Percentiles rank a stretch among this genome's conserved stretches.
These are phyloP conservation scores for Apiospora arundinis DNA, from an alignment of 2,329 filamentous ascomycete species.

Conservation along the genomic window DNA sequence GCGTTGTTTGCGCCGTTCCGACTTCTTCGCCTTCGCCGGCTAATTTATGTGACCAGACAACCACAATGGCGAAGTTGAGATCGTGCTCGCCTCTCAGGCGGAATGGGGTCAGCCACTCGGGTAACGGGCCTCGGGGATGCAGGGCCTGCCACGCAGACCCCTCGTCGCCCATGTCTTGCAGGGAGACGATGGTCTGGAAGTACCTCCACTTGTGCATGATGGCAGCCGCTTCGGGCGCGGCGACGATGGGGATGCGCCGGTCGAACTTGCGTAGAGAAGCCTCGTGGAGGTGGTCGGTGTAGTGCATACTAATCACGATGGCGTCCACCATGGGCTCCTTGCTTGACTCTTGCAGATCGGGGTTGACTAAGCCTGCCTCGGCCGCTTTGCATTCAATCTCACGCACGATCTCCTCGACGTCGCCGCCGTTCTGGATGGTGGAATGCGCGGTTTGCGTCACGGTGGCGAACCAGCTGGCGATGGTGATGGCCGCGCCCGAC, in stretches of 20 bases:
- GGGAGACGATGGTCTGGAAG: conserved; percentile 25
- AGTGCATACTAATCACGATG: conserved; percentile 25
- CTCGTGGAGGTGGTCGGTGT: conserved; percentile 27
- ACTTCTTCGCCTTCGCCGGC: neutral
- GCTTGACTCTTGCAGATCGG: too few species aligned
- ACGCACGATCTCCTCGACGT: conserved; percentile 26
- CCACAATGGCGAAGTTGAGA: conserved; percentile 15
- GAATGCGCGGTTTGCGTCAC: conserved; percentile 21
- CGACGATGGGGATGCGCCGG: conserved; percentile 27
- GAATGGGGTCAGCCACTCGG: conserved; percentile 27
- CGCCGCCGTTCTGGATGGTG: conserved; percentile 23
- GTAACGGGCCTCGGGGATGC: conserved; percentile 25
- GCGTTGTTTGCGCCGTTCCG: too few species aligned
- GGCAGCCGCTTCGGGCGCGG: conserved; percentile 21
- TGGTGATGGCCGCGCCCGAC: conserved; percentile 26
- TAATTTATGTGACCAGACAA: conserved; percentile 10
- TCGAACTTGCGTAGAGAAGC: conserved; percentile 27
- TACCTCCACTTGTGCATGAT: conserved; percentile 24
- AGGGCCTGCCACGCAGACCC: conserved; percentile 23
- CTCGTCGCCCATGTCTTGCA: neutral
- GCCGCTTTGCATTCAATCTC: conserved; percentile 28
- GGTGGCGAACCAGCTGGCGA: conserved; percentile 24
- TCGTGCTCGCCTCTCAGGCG: conserved; percentile 18
- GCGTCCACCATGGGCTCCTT: conserved; percentile 23
- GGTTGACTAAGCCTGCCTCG: neutral